Percentiles rank a stretch among this genome's conserved stretches.
Evolutionary conservation across 306 rosid genomes (phyloP).

Genomic region (Glycine tomentella): DNA sequence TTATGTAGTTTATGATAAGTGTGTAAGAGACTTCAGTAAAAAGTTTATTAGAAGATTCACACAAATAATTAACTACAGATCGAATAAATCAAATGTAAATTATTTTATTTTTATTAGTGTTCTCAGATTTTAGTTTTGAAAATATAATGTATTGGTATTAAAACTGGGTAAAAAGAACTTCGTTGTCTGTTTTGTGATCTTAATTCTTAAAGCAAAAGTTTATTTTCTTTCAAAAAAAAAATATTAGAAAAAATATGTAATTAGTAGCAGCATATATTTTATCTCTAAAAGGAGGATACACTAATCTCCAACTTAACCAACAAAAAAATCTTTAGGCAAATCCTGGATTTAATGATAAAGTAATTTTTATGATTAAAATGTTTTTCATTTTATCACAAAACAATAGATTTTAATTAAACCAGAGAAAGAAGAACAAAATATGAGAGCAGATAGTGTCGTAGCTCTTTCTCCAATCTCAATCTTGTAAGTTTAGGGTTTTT

Average conservation of each 20-base stretch:
- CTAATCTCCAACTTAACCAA: neutral
- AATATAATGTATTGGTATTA: neutral
- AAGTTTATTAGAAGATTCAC: no score
- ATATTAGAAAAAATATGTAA: neutral
- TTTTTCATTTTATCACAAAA: neutral
- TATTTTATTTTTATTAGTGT: neutral
- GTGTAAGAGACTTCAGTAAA: neutral
- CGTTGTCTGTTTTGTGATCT: neutral
- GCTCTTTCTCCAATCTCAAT: neutral
- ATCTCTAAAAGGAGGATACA: neutral
- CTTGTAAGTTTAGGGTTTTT: constrained; percentile 28
- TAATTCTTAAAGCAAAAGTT: neutral
- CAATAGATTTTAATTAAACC: neutral
- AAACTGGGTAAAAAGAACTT: neutral
- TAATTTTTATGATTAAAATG: neutral
- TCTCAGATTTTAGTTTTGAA: neutral
- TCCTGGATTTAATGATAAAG: no score
- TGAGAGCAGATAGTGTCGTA: neutral
- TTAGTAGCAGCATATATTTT: neutral
- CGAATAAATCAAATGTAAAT: neutral
- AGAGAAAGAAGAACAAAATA: neutral
- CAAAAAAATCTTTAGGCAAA: neutral
- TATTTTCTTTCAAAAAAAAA: neutral
- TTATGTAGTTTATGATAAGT: neutral
- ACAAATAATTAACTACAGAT: neutral